Evolutionary conservation across 164 flowering plant species (phyloP).

Genomic region (Tetracentron sinense): DNA sequence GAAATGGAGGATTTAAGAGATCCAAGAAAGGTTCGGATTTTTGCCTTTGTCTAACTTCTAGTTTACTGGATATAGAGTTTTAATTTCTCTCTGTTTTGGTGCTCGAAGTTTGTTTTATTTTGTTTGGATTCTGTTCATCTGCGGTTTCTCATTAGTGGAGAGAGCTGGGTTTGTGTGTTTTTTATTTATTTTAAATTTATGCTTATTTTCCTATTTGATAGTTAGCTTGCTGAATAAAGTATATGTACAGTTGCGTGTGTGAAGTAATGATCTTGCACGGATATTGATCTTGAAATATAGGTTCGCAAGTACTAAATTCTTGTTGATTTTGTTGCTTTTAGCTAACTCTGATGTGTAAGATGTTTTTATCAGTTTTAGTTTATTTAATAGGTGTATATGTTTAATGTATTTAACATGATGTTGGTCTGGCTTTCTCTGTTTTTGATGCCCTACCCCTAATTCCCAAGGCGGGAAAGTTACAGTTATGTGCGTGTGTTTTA

Average conservation of each 20-base stretch:
- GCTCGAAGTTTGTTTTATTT: too few species aligned
- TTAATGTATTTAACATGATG: neutral
- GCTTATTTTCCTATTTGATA: too few species aligned
- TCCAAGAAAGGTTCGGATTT: conserved; percentile 21
- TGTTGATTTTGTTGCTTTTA: neutral
- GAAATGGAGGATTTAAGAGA: conserved; percentile 33
- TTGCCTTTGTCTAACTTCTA: neutral
- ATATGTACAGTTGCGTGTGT: neutral
- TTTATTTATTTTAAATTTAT: too few species aligned
- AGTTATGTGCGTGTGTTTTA: too few species aligned
- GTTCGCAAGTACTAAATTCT: neutral
- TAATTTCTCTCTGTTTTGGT: too few species aligned
- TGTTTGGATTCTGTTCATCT: neutral
- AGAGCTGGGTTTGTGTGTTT: too few species aligned
- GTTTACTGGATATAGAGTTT: neutral
- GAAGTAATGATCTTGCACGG: neutral
- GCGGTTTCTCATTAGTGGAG: neutral
- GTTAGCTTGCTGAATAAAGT: neutral
- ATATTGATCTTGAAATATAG: neutral
- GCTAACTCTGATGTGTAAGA: too few species aligned
- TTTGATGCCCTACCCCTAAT: too few species aligned
- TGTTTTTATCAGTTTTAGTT: neutral
- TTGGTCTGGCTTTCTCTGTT: too few species aligned
- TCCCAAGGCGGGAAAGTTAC: too few species aligned
- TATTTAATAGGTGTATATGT: neutral